Conservation (phyloP, 352 stramenopile species). For the Hyaloperonospora arabidopsidis region DNA sequence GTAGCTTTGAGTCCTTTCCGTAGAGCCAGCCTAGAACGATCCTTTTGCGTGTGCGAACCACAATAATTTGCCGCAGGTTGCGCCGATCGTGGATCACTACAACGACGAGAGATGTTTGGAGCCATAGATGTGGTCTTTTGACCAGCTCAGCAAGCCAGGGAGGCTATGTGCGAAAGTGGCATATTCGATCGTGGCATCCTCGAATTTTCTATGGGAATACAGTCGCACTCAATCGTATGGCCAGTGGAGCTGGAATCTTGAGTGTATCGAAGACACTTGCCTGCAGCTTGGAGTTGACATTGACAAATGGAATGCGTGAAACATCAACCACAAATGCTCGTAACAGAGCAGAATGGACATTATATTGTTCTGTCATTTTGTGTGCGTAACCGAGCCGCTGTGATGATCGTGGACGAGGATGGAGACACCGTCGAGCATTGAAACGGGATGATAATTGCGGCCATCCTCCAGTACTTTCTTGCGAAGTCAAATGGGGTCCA, state of each 20-base stretch:
- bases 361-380: constrained; percentile 68
- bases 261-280: constrained; percentile 50
- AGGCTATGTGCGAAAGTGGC: constrained; percentile 54
- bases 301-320: constrained; percentile 69
- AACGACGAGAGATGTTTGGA: constrained; percentile 44
- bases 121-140: constrained; percentile 68
- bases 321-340: constrained; percentile 59
- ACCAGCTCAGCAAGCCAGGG: constrained; percentile 49
- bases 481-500: constrained; percentile 60
- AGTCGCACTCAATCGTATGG: constrained; percentile 53
- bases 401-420: constrained; percentile 55
- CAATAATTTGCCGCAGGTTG: constrained; percentile 48
- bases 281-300: constrained; percentile 53
- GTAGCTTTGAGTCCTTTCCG: constrained; percentile 3
- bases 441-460: constrained; percentile 68
- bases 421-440: constrained; percentile 77
- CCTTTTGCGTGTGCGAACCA: constrained; percentile 57
- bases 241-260: constrained; percentile 66
- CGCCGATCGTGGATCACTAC: constrained; percentile 38
- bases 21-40: constrained; percentile 27
- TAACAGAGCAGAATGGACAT: constrained; percentile 71
- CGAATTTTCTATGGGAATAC: constrained; percentile 49
- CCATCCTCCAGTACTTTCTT: constrained; percentile 74
- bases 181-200: constrained; percentile 32
- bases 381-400: constrained; percentile 60